A percentile compares a stretch with the other conserved stretches of the same genome.
Evolutionary conservation across 1,139 yeast species (phyloP).

Genomic region (Candida sojae): DNA sequence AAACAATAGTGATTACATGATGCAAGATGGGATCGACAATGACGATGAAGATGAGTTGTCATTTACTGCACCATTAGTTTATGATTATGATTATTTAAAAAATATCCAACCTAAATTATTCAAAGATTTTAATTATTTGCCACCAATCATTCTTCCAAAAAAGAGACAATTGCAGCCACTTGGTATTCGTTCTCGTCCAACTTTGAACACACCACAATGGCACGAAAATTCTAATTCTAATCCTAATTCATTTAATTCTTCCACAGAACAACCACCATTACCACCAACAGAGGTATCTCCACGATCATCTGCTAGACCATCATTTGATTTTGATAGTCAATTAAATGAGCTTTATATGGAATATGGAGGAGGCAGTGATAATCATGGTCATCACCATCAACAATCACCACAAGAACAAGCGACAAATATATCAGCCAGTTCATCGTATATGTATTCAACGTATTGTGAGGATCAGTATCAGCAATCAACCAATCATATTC

Average conservation of each 20-base stretch:
- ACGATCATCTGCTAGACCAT: constrained; percentile 17
- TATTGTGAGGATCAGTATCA: constrained; percentile 25
- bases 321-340: constrained; percentile 14
- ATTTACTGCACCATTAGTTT: constrained; percentile 46
- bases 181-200: constrained; percentile 13
- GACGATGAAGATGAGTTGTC: constrained; percentile 13
- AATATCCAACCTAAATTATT: constrained; percentile 41
- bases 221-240: constrained; percentile 1
- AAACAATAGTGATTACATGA: constrained; percentile 5
- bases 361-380: background rate
- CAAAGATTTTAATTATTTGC: constrained; percentile 36
- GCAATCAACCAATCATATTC: constrained; percentile 36
- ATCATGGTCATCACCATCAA: background rate
- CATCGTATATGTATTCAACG: constrained; percentile 2
- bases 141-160: constrained; percentile 17
- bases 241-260: constrained; percentile 1
- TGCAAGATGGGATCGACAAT: constrained; percentile 7
- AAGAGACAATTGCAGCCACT: constrained; percentile 14
- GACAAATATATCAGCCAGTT: constrained; percentile 3
- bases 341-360: constrained; percentile 12
- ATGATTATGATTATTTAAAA: constrained; percentile 45
- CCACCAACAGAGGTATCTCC: constrained; percentile 13
- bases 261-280: background rate
- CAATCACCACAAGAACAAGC: constrained; percentile 5
- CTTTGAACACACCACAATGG: constrained; percentile 29